phyloP scores from a whole-genome alignment of 768 basidiomycete species.

The Pulveroboletus sp. region DNA sequence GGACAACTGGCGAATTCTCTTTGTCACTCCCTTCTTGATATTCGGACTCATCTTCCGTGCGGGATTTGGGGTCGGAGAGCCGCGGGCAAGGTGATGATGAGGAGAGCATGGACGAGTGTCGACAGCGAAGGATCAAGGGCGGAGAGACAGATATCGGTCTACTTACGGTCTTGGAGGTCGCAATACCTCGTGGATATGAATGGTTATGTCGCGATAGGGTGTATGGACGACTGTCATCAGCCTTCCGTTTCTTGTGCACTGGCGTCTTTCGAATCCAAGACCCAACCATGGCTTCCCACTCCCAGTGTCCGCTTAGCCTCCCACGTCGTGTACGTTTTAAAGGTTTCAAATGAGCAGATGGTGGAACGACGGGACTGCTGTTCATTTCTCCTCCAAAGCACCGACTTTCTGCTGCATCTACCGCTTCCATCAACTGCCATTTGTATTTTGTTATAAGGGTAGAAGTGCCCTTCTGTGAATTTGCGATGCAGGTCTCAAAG shows the following conservation, averaged over 20 bases:
- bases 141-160: not conserved
- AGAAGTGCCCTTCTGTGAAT: slow-evolving; percentile 18
- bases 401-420: slow-evolving; percentile 49
- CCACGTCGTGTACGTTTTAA: slow-evolving; percentile 5
- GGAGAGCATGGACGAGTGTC: slow-evolving; percentile 4
- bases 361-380: slow-evolving; percentile 15
- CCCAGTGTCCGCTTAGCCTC: slow-evolving; percentile 34
- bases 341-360: slow-evolving; percentile 2
- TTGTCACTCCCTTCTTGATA: slow-evolving; percentile 19
- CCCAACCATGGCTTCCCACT: slow-evolving; percentile 45
- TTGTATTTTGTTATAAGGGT: slow-evolving; percentile 33
- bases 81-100: slow-evolving; percentile 8
- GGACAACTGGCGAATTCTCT: slow-evolving; percentile 14
- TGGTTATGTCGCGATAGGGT: not conserved
- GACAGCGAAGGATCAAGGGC: not conserved
- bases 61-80: slow-evolving; percentile 9
- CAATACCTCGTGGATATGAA: not conserved
- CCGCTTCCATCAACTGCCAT: slow-evolving; percentile 38
- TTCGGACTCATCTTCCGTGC: slow-evolving; percentile 20
- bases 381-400: slow-evolving; percentile 34
- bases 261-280: slow-evolving; percentile 43
- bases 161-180: not conserved
- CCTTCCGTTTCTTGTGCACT: slow-evolving; percentile 22
- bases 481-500: slow-evolving; percentile 35
- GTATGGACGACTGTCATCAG: not conserved